These are phyloP conservation scores for Saitozyma podzolica DNA, from an alignment of 768 basidiomycete species.

Conservation along the genomic window DNA sequence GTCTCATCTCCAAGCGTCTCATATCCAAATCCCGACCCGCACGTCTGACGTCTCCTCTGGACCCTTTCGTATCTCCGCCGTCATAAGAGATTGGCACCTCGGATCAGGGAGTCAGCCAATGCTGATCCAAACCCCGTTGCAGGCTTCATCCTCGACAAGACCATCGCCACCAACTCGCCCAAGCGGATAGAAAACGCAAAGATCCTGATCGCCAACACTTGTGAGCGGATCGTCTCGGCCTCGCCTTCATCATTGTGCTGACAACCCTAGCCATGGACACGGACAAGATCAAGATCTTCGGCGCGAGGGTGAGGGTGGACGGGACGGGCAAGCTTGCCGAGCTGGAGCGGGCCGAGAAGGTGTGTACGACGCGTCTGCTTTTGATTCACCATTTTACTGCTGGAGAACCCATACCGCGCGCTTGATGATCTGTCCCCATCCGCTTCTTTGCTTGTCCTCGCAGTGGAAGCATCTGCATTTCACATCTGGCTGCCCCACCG, in stretches of 20 bases:
- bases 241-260: not conserved
- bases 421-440: not conserved
- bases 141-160: constrained; percentile 98
- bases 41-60: too few species aligned
- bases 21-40: not conserved
- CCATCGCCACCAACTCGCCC: constrained; percentile 88
- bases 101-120: too few species aligned
- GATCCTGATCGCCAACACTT: constrained; percentile 97
- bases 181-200: constrained; percentile 92
- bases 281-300: constrained; percentile 99
- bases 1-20: not conserved
- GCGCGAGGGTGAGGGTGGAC: constrained; percentile 92
- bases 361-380: constrained; percentile 48
- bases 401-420: not conserved
- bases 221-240: constrained; percentile 57
- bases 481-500: too few species aligned
- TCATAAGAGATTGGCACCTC: too few species aligned
- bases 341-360: constrained; percentile 91
- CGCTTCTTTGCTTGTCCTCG: not conserved
- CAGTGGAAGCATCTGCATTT: too few species aligned
- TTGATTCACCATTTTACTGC: not conserved
- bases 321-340: constrained; percentile 95
- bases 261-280: constrained; percentile 88
- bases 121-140: not conserved
- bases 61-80: too few species aligned